These are phyloP conservation scores for Raddia distichophylla DNA, from an alignment of 176 grass and related monocot species.

Conservation along the genomic window DNA sequence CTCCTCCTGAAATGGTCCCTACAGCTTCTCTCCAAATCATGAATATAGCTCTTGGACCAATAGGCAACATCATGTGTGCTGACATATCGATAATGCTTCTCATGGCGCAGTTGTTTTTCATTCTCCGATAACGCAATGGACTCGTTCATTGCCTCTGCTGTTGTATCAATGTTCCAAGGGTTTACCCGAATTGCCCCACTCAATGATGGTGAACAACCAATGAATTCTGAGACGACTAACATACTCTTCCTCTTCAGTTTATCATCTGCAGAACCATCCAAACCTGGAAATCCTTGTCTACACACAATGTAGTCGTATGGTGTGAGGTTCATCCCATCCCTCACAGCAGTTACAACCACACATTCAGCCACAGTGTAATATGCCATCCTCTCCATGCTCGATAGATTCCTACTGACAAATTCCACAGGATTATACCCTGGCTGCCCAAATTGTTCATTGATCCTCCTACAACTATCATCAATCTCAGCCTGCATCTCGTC, in stretches of 20 bases:
- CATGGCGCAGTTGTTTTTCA: conserved; percentile 47
- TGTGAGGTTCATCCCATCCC: conserved; percentile 57
- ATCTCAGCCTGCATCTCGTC: conserved; percentile 31
- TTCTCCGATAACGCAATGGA: conserved; percentile 45
- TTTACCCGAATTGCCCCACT: conserved; percentile 50
- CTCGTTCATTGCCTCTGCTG: conserved; percentile 53
- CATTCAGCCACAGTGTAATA: conserved; percentile 61
- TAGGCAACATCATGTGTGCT: conserved; percentile 44
- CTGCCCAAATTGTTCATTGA: conserved; percentile 45
- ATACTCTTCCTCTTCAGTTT: conserved; percentile 32
- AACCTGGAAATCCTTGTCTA: conserved; percentile 50
- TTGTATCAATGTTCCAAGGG: conserved; percentile 48
- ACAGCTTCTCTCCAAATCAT: conserved; percentile 49
- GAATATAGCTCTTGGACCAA: conserved; percentile 53
- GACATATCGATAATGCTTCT: conserved; percentile 49
- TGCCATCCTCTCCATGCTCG: conserved; percentile 56
- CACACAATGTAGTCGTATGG: conserved; percentile 70
- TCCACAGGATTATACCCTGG: conserved; percentile 50
- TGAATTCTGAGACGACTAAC: conserved; percentile 52
- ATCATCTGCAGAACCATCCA: conserved; percentile 16
- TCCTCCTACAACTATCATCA: conserved; percentile 42
- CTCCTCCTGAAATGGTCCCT: conserved; percentile 50
- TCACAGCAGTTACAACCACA: conserved; percentile 54
- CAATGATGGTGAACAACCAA: conserved; percentile 51
- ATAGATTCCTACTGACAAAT: conserved; percentile 39